Evolutionary conservation across 1,139 yeast genomes (phyloP).

Genomic region (Yamadazyma conglobata): DNA sequence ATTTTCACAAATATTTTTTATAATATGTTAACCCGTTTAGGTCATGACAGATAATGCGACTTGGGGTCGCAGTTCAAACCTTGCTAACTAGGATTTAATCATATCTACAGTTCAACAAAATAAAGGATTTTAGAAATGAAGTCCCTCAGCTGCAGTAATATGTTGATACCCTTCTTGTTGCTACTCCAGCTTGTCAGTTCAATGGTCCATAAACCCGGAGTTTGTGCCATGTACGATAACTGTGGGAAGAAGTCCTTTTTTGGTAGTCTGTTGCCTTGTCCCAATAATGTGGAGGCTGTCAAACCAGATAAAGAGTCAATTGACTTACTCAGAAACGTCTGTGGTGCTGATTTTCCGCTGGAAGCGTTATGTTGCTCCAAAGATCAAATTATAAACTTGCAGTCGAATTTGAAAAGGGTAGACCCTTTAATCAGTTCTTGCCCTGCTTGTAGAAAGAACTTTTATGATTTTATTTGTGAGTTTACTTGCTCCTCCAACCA

Average conservation of each 20-base stretch:
- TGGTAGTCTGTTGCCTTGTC: constrained; percentile 80
- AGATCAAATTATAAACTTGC: constrained; percentile 32
- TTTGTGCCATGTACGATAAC: constrained; percentile 56
- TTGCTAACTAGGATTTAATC: too few relatives aligned
- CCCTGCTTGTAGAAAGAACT: constrained; percentile 90
- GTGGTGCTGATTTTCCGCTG: constrained; percentile 64
- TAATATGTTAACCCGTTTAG: too few relatives aligned
- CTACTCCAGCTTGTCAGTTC: background rate
- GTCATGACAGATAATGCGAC: too few relatives aligned
- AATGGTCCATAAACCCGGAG: constrained; percentile 28
- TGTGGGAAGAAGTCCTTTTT: constrained; percentile 83
- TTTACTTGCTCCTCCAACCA: constrained; percentile 92
- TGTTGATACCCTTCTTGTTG: too few relatives aligned
- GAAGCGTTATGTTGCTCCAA: constrained; percentile 39
- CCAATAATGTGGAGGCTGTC: constrained; percentile 48
- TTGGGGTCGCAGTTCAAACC: too few relatives aligned
- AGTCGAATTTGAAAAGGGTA: constrained; percentile 62
- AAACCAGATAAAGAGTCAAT: constrained; percentile 44
- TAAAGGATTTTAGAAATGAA: too few relatives aligned
- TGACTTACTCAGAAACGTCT: constrained; percentile 50
- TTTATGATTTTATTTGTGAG: constrained; percentile 78
- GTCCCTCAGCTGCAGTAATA: too few relatives aligned
- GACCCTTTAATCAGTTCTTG: constrained; percentile 84
- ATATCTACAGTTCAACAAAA: too few relatives aligned
- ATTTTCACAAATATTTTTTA: too few relatives aligned